Conservation (phyloP, 2,329 filamentous ascomycete species). For the Penicillium sp. region DNA sequence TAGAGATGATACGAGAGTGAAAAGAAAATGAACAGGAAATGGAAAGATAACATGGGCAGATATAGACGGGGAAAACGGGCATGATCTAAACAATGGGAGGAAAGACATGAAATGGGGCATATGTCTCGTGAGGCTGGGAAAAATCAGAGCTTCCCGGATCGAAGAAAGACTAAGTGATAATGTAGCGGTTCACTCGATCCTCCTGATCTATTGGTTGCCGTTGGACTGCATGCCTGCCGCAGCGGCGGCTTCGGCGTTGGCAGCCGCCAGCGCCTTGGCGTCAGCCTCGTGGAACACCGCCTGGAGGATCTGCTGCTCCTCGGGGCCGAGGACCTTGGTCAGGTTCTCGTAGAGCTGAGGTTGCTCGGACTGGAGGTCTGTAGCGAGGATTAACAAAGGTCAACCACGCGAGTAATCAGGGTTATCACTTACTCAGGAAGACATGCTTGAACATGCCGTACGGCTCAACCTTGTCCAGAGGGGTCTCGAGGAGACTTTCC, state of each 20-base stretch:
- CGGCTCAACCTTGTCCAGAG: slow-evolving; percentile 91
- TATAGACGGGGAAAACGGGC: slow-evolving; percentile 25
- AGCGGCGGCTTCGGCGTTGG: slow-evolving; percentile 40
- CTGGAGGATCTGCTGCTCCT: slow-evolving; percentile 81
- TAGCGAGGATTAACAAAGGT: slow-evolving; percentile 33
- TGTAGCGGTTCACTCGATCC: slow-evolving; percentile 9
- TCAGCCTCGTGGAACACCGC: slow-evolving; percentile 73
- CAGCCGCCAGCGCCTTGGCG: slow-evolving; percentile 49
- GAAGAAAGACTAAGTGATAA: slow-evolving; percentile 3
- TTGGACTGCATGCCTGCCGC: slow-evolving; percentile 39
- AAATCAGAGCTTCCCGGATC: slow-evolving; percentile 15
- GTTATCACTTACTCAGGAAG: slow-evolving; percentile 69
- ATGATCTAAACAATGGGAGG: slow-evolving; percentile 28
- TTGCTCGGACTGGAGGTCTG: slow-evolving; percentile 86
- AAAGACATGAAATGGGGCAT: slow-evolving; percentile 33
- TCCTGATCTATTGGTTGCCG: slow-evolving; percentile 31
- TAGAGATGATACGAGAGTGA: slow-evolving; percentile 18
- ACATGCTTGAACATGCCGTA: slow-evolving; percentile 85
- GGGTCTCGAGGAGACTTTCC: slow-evolving; percentile 87
- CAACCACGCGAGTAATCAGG: neutral
- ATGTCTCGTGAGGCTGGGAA: slow-evolving; percentile 28
- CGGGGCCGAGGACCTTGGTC: slow-evolving; percentile 73
- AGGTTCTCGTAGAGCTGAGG: slow-evolving; percentile 83
- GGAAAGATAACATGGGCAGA: slow-evolving; percentile 18
- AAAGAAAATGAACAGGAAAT: slow-evolving; percentile 13